These are phyloP conservation scores for Pharnaceum exiguum DNA, from an alignment of 148 eudicot species.

Conservation along the genomic window DNA sequence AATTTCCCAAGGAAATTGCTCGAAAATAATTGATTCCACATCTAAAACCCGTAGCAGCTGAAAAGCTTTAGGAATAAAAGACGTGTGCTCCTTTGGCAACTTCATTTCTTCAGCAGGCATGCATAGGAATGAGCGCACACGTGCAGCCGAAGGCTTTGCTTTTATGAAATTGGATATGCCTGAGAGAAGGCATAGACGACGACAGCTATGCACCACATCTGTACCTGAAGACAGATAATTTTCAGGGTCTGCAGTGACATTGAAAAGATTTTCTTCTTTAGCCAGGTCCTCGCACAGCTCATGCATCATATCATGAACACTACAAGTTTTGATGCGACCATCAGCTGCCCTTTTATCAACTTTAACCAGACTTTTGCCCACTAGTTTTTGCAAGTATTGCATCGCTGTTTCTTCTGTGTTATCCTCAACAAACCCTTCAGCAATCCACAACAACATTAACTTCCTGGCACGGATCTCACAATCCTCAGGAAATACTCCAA, in stretches of 20 bases:
- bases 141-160: constrained; percentile 13
- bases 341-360: constrained; percentile 14
- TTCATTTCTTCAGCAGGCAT: constrained; percentile 1
- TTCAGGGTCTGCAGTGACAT: not conserved
- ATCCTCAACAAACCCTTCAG: constrained; percentile 33
- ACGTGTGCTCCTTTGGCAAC: not conserved
- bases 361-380: constrained; percentile 34
- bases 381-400: constrained; percentile 34
- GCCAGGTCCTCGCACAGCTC: constrained; percentile 38
- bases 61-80: constrained; percentile 7
- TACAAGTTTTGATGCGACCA: constrained; percentile 37
- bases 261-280: constrained; percentile 31
- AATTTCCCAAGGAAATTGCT: constrained; percentile 10
- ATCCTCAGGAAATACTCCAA: constrained; percentile 24
- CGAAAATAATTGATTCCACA: constrained; percentile 6
- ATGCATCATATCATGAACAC: constrained; percentile 40
- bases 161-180: constrained; percentile 4
- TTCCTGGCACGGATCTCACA: constrained; percentile 28
- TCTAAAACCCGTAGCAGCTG: constrained; percentile 13
- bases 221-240: constrained; percentile 3
- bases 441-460: constrained; percentile 34
- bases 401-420: constrained; percentile 16
- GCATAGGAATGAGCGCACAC: constrained; percentile 12
- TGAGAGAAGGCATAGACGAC: not conserved
- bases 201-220: not conserved